A percentile compares a stretch with the other conserved stretches of the same genome.
Conservation (phyloP, 1,139 yeast species). For the Protomyces arabidopsidicola region DNA sequence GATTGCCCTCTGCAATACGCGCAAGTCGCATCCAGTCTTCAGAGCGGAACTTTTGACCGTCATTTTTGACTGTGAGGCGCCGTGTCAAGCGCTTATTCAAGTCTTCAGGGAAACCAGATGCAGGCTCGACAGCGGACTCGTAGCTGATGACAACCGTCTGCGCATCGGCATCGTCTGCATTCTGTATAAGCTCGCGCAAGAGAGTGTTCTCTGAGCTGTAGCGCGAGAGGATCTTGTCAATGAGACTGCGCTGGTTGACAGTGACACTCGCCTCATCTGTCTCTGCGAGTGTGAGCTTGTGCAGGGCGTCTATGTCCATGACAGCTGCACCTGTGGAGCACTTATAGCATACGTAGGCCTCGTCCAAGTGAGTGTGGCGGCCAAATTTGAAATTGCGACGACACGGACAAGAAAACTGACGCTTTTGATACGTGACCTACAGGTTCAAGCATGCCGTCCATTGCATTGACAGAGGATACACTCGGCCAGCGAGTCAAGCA, state of each 20-base stretch:
- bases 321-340: neutral
- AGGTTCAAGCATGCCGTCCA: neutral
- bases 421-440: too few relatives aligned
- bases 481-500: neutral
- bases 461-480: neutral
- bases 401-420: neutral
- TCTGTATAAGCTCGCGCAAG: slow-evolving; percentile 32
- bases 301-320: slow-evolving; percentile 23
- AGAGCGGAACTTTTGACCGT: slow-evolving; percentile 41
- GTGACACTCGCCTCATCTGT: slow-evolving; percentile 24
- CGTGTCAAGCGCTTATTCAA: neutral
- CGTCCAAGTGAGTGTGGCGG: too few relatives aligned
- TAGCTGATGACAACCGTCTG: slow-evolving; percentile 38
- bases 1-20: slow-evolving; percentile 47
- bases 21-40: slow-evolving; percentile 44
- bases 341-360: too few relatives aligned
- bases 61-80: slow-evolving; percentile 34
- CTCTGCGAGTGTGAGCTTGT: slow-evolving; percentile 14
- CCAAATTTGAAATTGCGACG: neutral
- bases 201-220: slow-evolving; percentile 29
- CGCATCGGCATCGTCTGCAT: slow-evolving; percentile 45
- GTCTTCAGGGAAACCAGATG: neutral
- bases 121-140: slow-evolving; percentile 7
- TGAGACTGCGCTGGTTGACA: slow-evolving; percentile 26
- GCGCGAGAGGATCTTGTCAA: slow-evolving; percentile 27